Conservation (phyloP, 176 grass and related monocot species). For the Oryza meridionalis region DNA sequence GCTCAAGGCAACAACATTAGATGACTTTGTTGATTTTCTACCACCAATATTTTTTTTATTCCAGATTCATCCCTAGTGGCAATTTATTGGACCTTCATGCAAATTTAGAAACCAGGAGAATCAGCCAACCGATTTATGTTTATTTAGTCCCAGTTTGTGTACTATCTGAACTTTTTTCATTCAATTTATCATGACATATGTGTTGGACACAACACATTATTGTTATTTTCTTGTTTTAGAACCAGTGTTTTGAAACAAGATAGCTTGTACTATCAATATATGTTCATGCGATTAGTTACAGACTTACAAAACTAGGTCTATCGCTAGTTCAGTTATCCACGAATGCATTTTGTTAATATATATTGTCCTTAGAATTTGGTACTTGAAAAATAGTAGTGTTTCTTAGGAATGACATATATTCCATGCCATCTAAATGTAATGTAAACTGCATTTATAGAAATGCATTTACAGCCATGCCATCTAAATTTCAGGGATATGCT, state of each 20-base stretch:
- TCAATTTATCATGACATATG: background rate
- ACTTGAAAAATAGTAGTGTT: no score
- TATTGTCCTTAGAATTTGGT: no score
- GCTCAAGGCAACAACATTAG: constrained; percentile 14
- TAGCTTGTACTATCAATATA: no score
- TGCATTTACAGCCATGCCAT: background rate
- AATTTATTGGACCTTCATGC: constrained; percentile 19
- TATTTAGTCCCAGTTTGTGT: constrained; percentile 15
- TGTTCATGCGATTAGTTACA: no score
- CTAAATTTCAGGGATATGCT: background rate
- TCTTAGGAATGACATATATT: constrained; percentile 6
- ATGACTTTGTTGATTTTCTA: constrained; percentile 2
- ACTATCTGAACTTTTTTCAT: background rate
- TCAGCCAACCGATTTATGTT: background rate
- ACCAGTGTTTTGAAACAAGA: background rate
- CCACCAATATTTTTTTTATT: background rate
- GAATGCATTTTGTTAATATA: no score
- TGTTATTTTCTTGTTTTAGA: constrained; percentile 26
- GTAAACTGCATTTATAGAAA: background rate
- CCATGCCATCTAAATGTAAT: background rate
- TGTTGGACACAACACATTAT: background rate
- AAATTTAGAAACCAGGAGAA: constrained; percentile 25
- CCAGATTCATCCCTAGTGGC: constrained; percentile 7
- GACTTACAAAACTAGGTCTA: no score
- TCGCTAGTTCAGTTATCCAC: no score